A percentile compares a stretch with the other conserved stretches of the same genome.
These are phyloP conservation scores for Plenodomus biglobosus DNA, from an alignment of 2,329 filamentous ascomycete species.

Conservation along the genomic window DNA sequence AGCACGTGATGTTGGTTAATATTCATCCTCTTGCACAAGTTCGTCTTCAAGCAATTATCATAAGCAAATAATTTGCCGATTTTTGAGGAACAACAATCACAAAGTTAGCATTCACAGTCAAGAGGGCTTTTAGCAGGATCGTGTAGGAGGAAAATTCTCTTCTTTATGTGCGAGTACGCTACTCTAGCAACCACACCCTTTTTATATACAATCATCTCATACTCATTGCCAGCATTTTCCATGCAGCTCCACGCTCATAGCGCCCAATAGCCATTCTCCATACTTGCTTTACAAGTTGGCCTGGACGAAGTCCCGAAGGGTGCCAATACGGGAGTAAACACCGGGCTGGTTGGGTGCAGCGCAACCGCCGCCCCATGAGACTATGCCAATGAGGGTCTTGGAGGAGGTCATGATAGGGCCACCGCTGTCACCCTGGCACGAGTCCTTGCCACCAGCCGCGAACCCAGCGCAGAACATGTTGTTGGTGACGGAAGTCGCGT, in stretches of 20 bases:
- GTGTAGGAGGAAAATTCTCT: too few species aligned
- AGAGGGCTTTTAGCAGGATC: too few species aligned
- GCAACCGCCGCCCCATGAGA: constrained; percentile 19
- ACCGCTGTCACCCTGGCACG: constrained; percentile 38
- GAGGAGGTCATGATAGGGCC: constrained; percentile 25
- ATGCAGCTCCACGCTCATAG: neutral
- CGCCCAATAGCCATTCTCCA: neutral
- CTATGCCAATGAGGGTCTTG: constrained; percentile 10
- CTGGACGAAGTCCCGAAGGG: constrained; percentile 22
- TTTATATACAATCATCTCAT: too few species aligned
- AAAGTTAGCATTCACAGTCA: too few species aligned
- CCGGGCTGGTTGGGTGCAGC: constrained; percentile 23
- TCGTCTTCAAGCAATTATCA: too few species aligned
- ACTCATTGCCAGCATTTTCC: neutral
- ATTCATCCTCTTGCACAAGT: too few species aligned
- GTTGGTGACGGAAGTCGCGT: constrained; percentile 18
- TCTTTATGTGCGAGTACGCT: too few species aligned
- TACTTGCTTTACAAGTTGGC: constrained; percentile 15
- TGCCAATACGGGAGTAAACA: constrained; percentile 27
- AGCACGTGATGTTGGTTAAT: constrained; percentile 10
- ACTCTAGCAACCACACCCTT: too few species aligned
- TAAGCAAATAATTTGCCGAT: too few species aligned
- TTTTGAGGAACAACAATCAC: too few species aligned
- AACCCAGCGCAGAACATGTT: constrained; percentile 34
- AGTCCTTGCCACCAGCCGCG: constrained; percentile 32